Evolutionary conservation across 2,329 filamentous ascomycete species (phyloP).

Genomic region (Seiridium cupressi): DNA sequence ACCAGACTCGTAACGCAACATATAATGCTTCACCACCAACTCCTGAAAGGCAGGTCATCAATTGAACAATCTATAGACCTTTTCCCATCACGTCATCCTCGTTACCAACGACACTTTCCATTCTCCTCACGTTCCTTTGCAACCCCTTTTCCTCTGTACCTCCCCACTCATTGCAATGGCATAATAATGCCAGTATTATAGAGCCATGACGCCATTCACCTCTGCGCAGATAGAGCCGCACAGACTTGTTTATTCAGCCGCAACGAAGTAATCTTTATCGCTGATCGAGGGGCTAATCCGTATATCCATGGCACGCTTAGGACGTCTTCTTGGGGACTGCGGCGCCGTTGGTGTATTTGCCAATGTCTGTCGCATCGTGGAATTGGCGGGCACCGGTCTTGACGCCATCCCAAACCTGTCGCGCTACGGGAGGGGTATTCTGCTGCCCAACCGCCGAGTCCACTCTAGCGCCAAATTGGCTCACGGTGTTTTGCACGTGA

Average conservation of each 20-base stretch:
- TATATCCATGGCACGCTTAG: constrained; percentile 31
- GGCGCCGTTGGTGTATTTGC: constrained; percentile 64
- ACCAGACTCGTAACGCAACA: background rate
- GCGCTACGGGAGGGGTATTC: constrained; percentile 76
- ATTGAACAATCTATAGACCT: background rate
- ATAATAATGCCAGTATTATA: too few relatives aligned
- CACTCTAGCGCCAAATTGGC: constrained; percentile 68
- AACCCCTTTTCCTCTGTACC: background rate
- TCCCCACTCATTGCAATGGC: too few relatives aligned
- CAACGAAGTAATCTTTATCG: too few relatives aligned
- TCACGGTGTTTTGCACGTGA: constrained; percentile 85
- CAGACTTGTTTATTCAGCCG: too few relatives aligned
- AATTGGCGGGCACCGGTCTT: constrained; percentile 74
- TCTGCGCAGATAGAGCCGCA: too few relatives aligned
- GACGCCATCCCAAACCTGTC: constrained; percentile 76
- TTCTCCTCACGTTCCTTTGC: background rate
- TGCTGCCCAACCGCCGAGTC: constrained; percentile 84
- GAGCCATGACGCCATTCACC: too few relatives aligned
- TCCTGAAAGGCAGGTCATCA: background rate
- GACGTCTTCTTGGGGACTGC: constrained; percentile 65
- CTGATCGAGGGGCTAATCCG: too few relatives aligned
- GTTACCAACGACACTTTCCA: too few relatives aligned
- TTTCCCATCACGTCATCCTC: background rate
- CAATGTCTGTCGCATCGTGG: constrained; percentile 75
- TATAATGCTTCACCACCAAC: constrained; percentile 3